These are phyloP conservation scores for Ocimum tenuiflorum DNA, from an alignment of 257 asterid species.

Conservation along the genomic window DNA sequence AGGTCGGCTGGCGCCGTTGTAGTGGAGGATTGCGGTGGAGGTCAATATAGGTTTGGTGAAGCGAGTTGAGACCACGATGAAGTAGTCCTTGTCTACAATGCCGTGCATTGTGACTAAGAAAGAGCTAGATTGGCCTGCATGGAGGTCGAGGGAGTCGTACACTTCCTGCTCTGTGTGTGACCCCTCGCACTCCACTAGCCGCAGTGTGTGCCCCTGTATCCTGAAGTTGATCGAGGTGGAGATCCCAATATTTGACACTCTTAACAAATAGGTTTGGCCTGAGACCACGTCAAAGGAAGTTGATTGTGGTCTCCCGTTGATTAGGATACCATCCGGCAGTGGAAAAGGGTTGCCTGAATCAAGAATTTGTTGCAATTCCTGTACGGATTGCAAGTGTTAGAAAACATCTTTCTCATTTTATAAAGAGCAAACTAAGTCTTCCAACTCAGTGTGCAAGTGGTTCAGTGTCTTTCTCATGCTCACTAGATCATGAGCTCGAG, in stretches of 20 bases:
- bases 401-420: too few species aligned
- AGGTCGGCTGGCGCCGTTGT: conserved; percentile 38
- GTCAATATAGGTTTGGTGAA: conserved; percentile 45
- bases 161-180: conserved; percentile 53
- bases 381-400: background rate
- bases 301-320: conserved; percentile 49
- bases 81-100: conserved; percentile 27
- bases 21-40: conserved; percentile 46
- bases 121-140: conserved; percentile 70
- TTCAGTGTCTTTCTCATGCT: too few species aligned
- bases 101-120: conserved; percentile 40
- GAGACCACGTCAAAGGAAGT: conserved; percentile 38
- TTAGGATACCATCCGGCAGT: conserved; percentile 49
- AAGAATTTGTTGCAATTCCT: conserved; percentile 51
- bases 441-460: too few species aligned
- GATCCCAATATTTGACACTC: conserved; percentile 62
- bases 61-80: conserved; percentile 57
- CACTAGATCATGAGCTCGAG: too few species aligned
- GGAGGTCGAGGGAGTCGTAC: conserved; percentile 66
- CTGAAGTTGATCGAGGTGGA: conserved; percentile 63
- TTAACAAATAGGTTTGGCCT: conserved; percentile 56
- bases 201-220: conserved; percentile 56
- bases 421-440: too few species aligned
- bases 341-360: conserved; percentile 54
- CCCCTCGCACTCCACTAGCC: conserved; percentile 80